Base-by-base conservation (phyloP, 768 basidiomycete genomes). In the Collybia mongolica region DNA sequence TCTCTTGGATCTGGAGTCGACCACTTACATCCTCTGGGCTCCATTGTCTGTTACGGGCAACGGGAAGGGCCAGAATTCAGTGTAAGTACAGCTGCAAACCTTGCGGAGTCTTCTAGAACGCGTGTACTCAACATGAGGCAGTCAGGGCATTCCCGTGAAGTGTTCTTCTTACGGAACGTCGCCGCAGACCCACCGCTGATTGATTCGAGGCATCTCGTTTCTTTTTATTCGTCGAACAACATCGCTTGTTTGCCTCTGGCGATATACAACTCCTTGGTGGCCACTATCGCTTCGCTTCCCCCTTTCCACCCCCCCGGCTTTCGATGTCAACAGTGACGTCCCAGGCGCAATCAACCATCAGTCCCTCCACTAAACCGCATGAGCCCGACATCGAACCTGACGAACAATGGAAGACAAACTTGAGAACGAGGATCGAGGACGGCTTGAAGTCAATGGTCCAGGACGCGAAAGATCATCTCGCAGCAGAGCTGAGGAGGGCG, bases 51-150 rank as follows among this genome's bases (percentile, higher is more conserved):
- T 49, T 47, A 19, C 20, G 48, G 46, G 52, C 45, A 39, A 55
- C 43, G 39, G 49, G 37, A 37, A 44, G 48, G 39, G 42, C 29
- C 39, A 53, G 48, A 38, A 44, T 52, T 49, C 44, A 53, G 54
- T 55, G 70, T 65, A 54, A 66, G 64, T 63, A 53, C 53, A 29
- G 39, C 44, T 29, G 28, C 39, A 52, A 54, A 51, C 44, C 53
- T 54, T 45, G 38, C 43, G 35, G 26, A 49, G 52, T 49, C 56
- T 66, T 66, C 65, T 63, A 61, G 60, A 67, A 70, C 74, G 72
- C 74, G 76, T 77, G 77, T 68, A 59, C 69, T 75, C 56, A 72
- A 79, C 79, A 82, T 76, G 80, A 81, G 78, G 80, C 79, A 71
- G 55, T 60, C 67, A 72, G 72, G 70, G 65, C 66, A 67, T 71